Evolutionary conservation across 2,329 filamentous ascomycete species (phyloP).

Genomic region (Penicillium sp.): DNA sequence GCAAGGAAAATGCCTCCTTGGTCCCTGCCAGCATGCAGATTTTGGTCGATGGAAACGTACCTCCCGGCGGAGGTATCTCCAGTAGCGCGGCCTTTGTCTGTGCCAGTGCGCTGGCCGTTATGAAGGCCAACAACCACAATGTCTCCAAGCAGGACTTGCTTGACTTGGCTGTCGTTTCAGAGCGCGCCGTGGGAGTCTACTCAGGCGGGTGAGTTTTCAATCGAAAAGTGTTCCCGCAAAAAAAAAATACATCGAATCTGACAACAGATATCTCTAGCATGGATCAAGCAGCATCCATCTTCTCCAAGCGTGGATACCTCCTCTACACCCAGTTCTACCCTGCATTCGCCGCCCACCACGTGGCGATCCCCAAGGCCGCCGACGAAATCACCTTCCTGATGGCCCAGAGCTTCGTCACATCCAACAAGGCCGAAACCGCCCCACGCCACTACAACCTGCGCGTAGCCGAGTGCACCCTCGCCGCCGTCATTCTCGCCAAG

Average conservation of each 20-base stretch:
- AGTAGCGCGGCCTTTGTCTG: constrained; percentile 94
- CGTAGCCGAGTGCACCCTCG: constrained; percentile 92
- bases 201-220: constrained; percentile 73
- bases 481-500: constrained; percentile 68
- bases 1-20: constrained; percentile 63
- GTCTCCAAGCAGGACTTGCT: constrained; percentile 91
- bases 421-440: constrained; percentile 92
- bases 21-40: constrained; percentile 79
- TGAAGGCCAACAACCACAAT: constrained; percentile 79
- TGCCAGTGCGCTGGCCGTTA: constrained; percentile 81
- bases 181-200: constrained; percentile 92
- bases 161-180: constrained; percentile 90
- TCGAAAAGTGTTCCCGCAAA: not conserved
- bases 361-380: constrained; percentile 77
- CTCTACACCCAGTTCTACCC: constrained; percentile 90
- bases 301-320: constrained; percentile 81
- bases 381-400: constrained; percentile 90
- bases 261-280: constrained; percentile 56
- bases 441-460: constrained; percentile 95
- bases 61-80: constrained; percentile 86
- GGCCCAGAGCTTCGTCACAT: constrained; percentile 88
- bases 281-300: constrained; percentile 96
- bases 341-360: constrained; percentile 70
- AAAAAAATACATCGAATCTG: not conserved
- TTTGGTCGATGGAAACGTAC: constrained; percentile 87